Evolutionary conservation across 352 stramenopile species (phyloP).

Genomic region (Phytophthora aleatoria): DNA sequence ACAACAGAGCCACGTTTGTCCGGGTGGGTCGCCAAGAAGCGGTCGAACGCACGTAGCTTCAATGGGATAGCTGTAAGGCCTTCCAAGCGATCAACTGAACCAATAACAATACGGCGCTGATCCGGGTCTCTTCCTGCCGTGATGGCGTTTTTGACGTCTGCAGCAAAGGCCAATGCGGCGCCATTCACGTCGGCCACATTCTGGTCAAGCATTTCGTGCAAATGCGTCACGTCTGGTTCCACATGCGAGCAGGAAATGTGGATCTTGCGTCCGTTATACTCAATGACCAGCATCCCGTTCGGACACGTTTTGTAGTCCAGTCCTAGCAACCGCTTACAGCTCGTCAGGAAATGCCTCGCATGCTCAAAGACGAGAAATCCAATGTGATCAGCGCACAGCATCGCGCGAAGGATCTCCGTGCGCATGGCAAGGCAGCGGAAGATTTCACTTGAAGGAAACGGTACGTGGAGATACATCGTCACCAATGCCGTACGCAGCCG

Average conservation of each 20-base stretch:
- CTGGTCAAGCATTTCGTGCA: slow-evolving; percentile 68
- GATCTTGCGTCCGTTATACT: slow-evolving; percentile 97
- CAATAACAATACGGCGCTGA: slow-evolving; percentile 69
- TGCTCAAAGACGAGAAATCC: slow-evolving; percentile 95
- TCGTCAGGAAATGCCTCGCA: slow-evolving; percentile 91
- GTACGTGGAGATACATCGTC: slow-evolving; percentile 97
- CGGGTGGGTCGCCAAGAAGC: slow-evolving; percentile 92
- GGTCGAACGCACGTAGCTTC: slow-evolving; percentile 96
- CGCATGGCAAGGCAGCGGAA: slow-evolving; percentile 94
- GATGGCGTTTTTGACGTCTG: slow-evolving; percentile 52
- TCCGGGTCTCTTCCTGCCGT: slow-evolving; percentile 20
- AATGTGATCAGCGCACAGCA: slow-evolving; percentile 92
- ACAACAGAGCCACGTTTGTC: slow-evolving; percentile 70
- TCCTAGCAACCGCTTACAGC: slow-evolving; percentile 93
- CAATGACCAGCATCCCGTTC: slow-evolving; percentile 90
- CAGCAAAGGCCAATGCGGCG: slow-evolving; percentile 31
- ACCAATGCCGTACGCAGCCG: slow-evolving; percentile 92
- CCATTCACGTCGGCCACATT: slow-evolving; percentile 40
- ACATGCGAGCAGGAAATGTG: slow-evolving; percentile 97
- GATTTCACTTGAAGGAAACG: slow-evolving; percentile 98
- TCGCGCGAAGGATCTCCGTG: slow-evolving; percentile 90
- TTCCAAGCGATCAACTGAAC: slow-evolving; percentile 95
- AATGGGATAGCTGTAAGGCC: slow-evolving; percentile 95
- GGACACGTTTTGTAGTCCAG: slow-evolving; percentile 92
- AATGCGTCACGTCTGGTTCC: slow-evolving; percentile 89